Conservation (phyloP, 75 land plant genomes). For the Larix kaempferi region DNA sequence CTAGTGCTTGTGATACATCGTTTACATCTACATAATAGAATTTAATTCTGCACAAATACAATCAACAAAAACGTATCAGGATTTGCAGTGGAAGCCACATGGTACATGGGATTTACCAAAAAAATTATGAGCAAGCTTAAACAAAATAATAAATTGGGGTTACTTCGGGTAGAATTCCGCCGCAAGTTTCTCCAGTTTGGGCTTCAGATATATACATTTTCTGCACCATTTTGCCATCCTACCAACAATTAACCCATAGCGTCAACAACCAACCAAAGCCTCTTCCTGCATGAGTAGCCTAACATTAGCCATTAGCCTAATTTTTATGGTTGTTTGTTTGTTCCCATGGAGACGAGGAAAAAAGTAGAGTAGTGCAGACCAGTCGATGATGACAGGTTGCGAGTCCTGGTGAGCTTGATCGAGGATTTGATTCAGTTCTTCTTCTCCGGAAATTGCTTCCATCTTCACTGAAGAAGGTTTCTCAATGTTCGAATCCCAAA, state of each 20-base stretch:
- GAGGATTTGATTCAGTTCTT: constrained; percentile 59
- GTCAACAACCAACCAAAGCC: background rate
- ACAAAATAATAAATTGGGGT: constrained; percentile 1
- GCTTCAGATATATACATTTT: constrained; percentile 96
- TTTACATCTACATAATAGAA: constrained; percentile 92
- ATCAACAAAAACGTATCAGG: background rate
- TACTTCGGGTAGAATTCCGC: constrained; percentile 73
- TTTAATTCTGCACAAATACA: constrained; percentile 40
- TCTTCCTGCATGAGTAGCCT: background rate
- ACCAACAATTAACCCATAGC: constrained; percentile 2
- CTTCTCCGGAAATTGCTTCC: constrained; percentile 48
- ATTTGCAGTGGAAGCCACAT: background rate
- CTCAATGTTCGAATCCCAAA: constrained; percentile 9
- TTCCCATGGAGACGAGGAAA: background rate
- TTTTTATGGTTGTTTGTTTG: background rate
- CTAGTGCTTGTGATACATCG: constrained; percentile 72
- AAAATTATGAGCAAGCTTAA: background rate
- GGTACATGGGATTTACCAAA: background rate
- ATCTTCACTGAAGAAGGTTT: constrained; percentile 47
- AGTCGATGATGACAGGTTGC: constrained; percentile 47
- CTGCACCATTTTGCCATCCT: constrained; percentile 99
- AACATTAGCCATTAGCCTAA: background rate
- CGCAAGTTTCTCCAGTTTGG: constrained; percentile 79
- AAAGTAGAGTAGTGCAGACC: constrained; percentile 34
- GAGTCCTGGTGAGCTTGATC: constrained; percentile 38